Base-by-base conservation (phyloP, 1,284 basidiomycete species). In the Heterobasidion parviporum region DNA sequence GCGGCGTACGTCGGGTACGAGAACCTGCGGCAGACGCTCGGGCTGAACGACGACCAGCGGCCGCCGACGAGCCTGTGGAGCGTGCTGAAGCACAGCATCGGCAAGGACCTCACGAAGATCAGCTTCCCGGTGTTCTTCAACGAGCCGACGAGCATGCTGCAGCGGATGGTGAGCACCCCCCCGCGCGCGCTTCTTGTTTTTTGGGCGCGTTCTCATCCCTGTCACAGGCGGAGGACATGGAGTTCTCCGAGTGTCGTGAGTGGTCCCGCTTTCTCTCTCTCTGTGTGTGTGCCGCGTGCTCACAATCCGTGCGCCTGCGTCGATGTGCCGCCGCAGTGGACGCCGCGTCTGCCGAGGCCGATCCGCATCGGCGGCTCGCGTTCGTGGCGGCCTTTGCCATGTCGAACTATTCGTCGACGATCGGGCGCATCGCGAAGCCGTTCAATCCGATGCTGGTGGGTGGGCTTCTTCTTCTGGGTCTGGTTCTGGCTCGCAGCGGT, bases 371-470 rank as follows among this genome's bases (percentile, higher is more conserved):
- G 56, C 84, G 96, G 7, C 85, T 98, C 57, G 94, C 94, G 0
- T 99, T 88, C 65, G 94, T 99, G 3, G 94, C 91, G 10, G 96
- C 94, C 0, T 99, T 98, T 70, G 96, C 94, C 2, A 97, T 97
- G 92, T 93, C 90, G 45, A 98, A 98, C 73, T 98, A 99, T 73
- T 94, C 92, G 10, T 94, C 92, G 33, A 98, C 96, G 0, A 93
- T 97, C 62, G 92, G 92, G 3, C 82, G 94, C 43, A 94, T 97
- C 58, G 93, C 93, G n/a, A 95, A 96, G 70, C 94, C 93, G 0
- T 95, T 95, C 73, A 95, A 96, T 67, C 91, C 91, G 4, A 92
- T 93, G 87, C 81, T 93, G 55, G 88, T 89, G 59, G 56, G 82
- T 75, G 18, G 18, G 18, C 18, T 18, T 0, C 15, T n/a, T n/a